Conservation (phyloP, 2,329 filamentous ascomycete species). For the Ascochyta fabae region DNA sequence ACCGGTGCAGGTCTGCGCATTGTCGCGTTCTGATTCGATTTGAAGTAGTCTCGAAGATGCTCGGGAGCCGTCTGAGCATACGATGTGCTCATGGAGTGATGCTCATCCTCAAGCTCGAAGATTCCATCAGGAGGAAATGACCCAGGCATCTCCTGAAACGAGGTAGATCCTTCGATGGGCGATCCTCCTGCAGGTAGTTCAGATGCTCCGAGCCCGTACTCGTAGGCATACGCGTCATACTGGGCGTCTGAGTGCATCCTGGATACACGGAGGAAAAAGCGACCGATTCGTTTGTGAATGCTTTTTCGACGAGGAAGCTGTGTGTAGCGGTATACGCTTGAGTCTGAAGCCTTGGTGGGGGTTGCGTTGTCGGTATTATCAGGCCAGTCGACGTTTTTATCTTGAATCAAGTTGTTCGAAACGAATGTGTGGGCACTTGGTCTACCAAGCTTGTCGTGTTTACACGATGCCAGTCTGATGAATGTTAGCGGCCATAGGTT, state of each 20-base stretch:
- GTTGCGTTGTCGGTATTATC: neutral
- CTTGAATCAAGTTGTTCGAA: no score
- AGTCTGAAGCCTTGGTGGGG: neutral
- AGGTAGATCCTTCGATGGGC: neutral
- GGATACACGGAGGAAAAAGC: neutral
- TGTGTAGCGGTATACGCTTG: neutral
- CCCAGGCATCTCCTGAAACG: slow-evolving; percentile 7
- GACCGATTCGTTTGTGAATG: slow-evolving; percentile 2
- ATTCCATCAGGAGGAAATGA: neutral
- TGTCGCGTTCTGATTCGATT: neutral
- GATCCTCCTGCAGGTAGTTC: slow-evolving; percentile 2
- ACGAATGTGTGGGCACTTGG: neutral
- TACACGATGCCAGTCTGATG: slow-evolving; percentile 6
- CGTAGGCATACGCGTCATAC: neutral
- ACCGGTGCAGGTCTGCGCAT: neutral
- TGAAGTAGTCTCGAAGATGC: neutral
- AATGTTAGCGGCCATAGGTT: neutral
- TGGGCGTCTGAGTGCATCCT: neutral
- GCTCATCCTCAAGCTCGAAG: slow-evolving; percentile 2
- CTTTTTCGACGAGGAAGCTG: slow-evolving; percentile 6
- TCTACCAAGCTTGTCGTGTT: neutral
- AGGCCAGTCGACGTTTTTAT: neutral
- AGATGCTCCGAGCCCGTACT: neutral
- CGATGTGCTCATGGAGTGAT: neutral
- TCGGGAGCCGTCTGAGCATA: neutral